A percentile compares a stretch with the other conserved stretches of the same genome.
phyloP scores from a whole-genome alignment of 2,329 filamentous ascomycete genomes.

The Sphaerulina musiva region DNA sequence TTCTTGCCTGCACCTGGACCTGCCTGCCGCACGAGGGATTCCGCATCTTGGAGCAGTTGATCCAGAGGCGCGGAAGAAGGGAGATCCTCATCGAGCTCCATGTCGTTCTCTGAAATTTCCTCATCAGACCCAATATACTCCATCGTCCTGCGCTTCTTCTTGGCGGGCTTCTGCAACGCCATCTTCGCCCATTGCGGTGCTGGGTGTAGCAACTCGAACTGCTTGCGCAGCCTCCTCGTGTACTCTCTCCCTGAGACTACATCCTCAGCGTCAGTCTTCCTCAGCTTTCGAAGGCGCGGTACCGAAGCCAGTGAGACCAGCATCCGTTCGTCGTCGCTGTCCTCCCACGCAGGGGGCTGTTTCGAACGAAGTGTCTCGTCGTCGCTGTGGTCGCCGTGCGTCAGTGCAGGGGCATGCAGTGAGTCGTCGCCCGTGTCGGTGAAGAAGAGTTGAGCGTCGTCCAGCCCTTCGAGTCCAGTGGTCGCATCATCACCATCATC shows the following conservation, averaged over 20 bases:
- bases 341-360: conserved; percentile 69
- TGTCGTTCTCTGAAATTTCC: conserved; percentile 43
- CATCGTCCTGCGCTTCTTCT: conserved; percentile 44
- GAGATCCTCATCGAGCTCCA: conserved; percentile 51
- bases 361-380: conserved; percentile 34
- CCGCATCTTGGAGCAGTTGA: conserved; percentile 68
- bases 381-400: conserved; percentile 39
- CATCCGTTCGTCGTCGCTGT: conserved; percentile 90
- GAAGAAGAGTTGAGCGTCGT: conserved; percentile 80
- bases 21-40: conserved; percentile 53
- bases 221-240: conserved; percentile 67
- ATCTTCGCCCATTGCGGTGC: conserved; percentile 55
- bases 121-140: conserved; percentile 35
- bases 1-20: conserved; percentile 49
- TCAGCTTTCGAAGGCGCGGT: conserved; percentile 72
- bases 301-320: conserved; percentile 73
- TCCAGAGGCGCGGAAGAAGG: conserved; percentile 71
- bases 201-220: conserved; percentile 57
- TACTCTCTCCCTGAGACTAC: conserved; percentile 83
- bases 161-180: conserved; percentile 36
- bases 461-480: conserved; percentile 53
- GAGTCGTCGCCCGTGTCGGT: conserved; percentile 58
- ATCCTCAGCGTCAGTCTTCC: conserved; percentile 75
- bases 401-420: conserved; percentile 32
- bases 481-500: not conserved